These are phyloP conservation scores for Glycine tomentella DNA, from an alignment of 306 rosid genomes.

Conservation along the genomic window DNA sequence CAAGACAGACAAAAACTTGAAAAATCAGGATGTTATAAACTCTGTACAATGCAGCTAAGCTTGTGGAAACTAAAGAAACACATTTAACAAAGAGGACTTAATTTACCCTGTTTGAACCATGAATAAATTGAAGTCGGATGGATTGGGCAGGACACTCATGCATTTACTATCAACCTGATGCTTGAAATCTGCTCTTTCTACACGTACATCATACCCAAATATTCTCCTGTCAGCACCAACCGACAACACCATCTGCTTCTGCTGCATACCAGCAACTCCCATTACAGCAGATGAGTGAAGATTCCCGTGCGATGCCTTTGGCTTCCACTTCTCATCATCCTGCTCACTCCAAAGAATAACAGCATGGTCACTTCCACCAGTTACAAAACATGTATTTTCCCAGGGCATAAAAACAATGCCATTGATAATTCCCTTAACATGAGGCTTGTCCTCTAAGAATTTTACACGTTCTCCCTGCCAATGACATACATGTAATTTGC, in stretches of 20 bases:
- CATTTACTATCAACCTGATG: conserved; percentile 96
- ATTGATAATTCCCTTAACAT: conserved; percentile 89
- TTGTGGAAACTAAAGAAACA: not conserved
- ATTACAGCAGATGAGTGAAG: conserved; percentile 95
- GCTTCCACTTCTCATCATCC: conserved; percentile 83
- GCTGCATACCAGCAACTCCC: conserved; percentile 96
- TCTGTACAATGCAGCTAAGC: conserved; percentile 18
- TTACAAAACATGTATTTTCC: conserved; percentile 75
- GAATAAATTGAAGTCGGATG: conserved; percentile 87
- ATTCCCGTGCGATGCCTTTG: conserved; percentile 79
- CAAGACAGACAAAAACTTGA: not conserved
- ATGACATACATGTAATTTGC: conserved; percentile 42
- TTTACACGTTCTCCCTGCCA: conserved; percentile 76
- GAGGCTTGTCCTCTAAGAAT: conserved; percentile 87
- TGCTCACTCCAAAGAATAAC: conserved; percentile 84
- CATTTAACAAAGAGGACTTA: not conserved
- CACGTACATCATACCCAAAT: conserved; percentile 70
- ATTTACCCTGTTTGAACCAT: conserved; percentile 96
- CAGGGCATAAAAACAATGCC: conserved; percentile 84
- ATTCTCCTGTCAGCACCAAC: conserved; percentile 94
- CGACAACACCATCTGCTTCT: conserved; percentile 83
- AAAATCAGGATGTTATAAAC: not conserved
- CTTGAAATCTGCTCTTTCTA: conserved; percentile 77
- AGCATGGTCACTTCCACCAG: conserved; percentile 96
- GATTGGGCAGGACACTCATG: conserved; percentile 96